Percentiles rank a stretch among this genome's conserved stretches.
Conservation (phyloP, 2,329 filamentous ascomycete species). For the Thelonectria rubi region DNA sequence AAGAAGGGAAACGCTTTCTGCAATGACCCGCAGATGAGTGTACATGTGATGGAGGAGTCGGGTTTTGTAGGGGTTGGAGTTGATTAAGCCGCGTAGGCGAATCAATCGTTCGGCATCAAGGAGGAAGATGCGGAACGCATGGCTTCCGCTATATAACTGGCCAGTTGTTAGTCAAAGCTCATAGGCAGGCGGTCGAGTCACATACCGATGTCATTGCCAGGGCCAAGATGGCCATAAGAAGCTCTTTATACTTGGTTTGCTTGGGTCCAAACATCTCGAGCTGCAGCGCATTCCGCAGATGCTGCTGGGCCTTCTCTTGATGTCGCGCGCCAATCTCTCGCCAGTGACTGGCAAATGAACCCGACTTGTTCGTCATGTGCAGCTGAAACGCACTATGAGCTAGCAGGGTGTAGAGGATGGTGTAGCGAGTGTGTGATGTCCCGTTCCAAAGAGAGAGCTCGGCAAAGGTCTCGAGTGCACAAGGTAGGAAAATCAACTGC, state of each 20-base stretch:
- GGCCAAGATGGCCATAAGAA: slow-evolving; percentile 54
- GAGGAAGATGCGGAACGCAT: slow-evolving; percentile 39
- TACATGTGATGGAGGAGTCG: slow-evolving; percentile 59
- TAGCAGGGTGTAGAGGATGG: slow-evolving; percentile 51
- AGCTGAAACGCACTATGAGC: slow-evolving; percentile 56
- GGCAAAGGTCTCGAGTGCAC: slow-evolving; percentile 52
- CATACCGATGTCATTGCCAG: slow-evolving; percentile 39
- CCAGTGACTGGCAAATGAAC: slow-evolving; percentile 34
- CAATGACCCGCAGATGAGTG: slow-evolving; percentile 54
- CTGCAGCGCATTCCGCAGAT: slow-evolving; percentile 47
- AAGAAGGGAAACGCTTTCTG: slow-evolving; percentile 51
- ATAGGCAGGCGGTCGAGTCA: fast-evolving
- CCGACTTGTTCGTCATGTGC: slow-evolving; percentile 32
- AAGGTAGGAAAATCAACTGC: slow-evolving; percentile 54
- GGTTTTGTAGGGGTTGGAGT: slow-evolving; percentile 51
- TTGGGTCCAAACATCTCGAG: slow-evolving; percentile 45
- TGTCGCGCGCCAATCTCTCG: slow-evolving; percentile 43
- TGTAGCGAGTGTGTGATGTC: slow-evolving; percentile 49
- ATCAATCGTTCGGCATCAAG: slow-evolving; percentile 56
- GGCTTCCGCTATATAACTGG: slow-evolving; percentile 33
- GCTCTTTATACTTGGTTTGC: slow-evolving; percentile 53
- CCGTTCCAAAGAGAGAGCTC: slow-evolving; percentile 52
- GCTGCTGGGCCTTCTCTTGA: slow-evolving; percentile 44
- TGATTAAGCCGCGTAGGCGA: slow-evolving; percentile 47
- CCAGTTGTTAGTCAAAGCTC: background rate